Evolutionary conservation across 176 grass and related monocot genomes (phyloP).

Genomic region (Neostapfia colusana): DNA sequence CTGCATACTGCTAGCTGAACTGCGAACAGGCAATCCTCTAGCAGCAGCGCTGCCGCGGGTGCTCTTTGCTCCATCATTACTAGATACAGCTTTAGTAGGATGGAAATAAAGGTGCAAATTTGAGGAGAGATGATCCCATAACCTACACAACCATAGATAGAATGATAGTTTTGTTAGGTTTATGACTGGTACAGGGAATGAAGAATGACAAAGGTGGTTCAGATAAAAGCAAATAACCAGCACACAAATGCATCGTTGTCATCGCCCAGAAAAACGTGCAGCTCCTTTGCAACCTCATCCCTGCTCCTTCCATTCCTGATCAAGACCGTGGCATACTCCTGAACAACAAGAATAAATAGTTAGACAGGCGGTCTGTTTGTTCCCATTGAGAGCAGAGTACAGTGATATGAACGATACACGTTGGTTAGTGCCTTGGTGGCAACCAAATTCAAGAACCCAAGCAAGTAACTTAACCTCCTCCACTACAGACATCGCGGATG

Average conservation of each 20-base stretch:
- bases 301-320: conserved; percentile 80
- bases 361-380: not conserved
- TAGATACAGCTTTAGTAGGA: conserved; percentile 34
- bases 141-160: conserved; percentile 50
- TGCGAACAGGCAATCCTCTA: conserved; percentile 35
- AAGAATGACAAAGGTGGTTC: not conserved
- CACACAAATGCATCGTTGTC: conserved; percentile 75
- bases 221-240: conserved; percentile 53
- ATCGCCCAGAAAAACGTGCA: conserved; percentile 75
- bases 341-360: conserved; percentile 17
- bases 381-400: not conserved
- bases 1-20: conserved; percentile 28
- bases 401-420: not conserved
- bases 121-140: conserved; percentile 94
- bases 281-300: conserved; percentile 61
- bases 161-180: conserved; percentile 3
- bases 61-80: conserved; percentile 40
- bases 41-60: conserved; percentile 17
- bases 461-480: not conserved
- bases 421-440: not conserved
- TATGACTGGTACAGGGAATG: not conserved
- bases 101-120: conserved; percentile 76
- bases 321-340: conserved; percentile 90
- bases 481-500: not conserved
- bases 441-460: not conserved